Conservation (phyloP, 2,329 filamentous ascomycete species). For the Aspergillus melleus region DNA sequence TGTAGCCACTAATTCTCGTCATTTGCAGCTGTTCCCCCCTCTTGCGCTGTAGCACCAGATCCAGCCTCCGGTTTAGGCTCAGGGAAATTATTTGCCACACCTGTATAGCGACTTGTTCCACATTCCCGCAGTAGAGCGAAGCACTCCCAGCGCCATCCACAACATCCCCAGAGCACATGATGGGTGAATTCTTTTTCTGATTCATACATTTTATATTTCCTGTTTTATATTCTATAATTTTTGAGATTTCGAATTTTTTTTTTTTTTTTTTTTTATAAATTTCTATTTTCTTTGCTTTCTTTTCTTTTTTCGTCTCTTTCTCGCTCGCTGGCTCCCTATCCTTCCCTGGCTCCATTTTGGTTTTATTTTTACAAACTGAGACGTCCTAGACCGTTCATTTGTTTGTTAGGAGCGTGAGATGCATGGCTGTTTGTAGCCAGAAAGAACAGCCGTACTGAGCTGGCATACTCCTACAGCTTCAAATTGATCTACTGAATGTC, state of each 20-base stretch:
- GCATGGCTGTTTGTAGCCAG: conserved; percentile 17
- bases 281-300: conserved; percentile 6
- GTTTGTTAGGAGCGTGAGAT: conserved; percentile 5
- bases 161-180: conserved; percentile 18
- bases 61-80: conserved; percentile 23
- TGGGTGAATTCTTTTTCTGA: conserved; percentile 20
- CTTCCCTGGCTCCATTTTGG: not conserved
- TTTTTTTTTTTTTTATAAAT: not conserved
- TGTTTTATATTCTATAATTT: conserved; percentile 1
- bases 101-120: conserved; percentile 33
- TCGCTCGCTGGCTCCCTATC: not conserved
- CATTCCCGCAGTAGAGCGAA: conserved; percentile 27
- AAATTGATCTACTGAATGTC: conserved; percentile 7
- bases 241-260: not conserved
- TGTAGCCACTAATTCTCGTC: conserved; percentile 12
- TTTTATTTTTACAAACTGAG: not conserved
- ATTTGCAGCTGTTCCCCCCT: conserved; percentile 11
- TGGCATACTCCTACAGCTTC: conserved; percentile 21
- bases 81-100: conserved; percentile 29
- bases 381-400: not conserved
- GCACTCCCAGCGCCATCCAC: conserved; percentile 9
- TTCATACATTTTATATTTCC: not conserved
- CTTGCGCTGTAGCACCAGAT: conserved; percentile 31
- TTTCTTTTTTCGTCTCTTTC: not conserved
- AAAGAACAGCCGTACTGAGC: conserved; percentile 9